Conservation (phyloP, 108 stramenopile species). For the Nannochloropsis gaditana region DNA sequence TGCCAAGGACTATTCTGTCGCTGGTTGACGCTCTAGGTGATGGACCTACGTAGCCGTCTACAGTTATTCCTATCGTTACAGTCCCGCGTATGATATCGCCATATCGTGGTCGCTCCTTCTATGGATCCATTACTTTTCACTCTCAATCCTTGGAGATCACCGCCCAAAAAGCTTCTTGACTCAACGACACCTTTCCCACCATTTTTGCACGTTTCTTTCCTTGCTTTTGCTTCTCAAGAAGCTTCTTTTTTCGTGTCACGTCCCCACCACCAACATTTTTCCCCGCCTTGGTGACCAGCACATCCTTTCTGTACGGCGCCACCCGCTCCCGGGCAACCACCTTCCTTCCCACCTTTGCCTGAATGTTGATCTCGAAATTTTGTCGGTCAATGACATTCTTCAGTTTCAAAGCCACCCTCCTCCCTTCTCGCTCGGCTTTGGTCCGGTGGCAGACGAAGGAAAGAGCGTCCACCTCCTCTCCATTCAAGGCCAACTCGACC, state of each 20-base stretch:
- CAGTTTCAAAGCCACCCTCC: constrained; percentile 66
- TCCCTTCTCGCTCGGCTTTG: constrained; percentile 64
- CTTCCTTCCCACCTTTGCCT: constrained; percentile 79
- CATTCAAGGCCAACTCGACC: constrained; percentile 88
- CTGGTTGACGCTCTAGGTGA: no score
- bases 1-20: no score
- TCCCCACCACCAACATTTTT: constrained; percentile 96
- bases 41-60: no score
- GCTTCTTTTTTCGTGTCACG: constrained; percentile 87
- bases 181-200: constrained; percentile 76
- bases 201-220: constrained; percentile 91
- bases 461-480: constrained; percentile 80
- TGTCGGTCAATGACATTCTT: constrained; percentile 83
- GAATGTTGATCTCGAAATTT: constrained; percentile 94
- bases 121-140: not conserved
- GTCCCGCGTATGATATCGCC: no score
- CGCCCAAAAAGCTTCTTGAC: constrained; percentile 95
- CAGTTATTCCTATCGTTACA: no score
- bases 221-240: constrained; percentile 92
- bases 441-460: constrained; percentile 84
- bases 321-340: constrained; percentile 58
- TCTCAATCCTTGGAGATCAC: constrained; percentile 57
- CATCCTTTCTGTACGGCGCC: constrained; percentile 77
- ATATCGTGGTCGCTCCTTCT: not conserved
- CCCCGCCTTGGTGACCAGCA: constrained; percentile 74